Base-by-base conservation (phyloP, 768 basidiomycete species). In the Boletus speciosus region DNA sequence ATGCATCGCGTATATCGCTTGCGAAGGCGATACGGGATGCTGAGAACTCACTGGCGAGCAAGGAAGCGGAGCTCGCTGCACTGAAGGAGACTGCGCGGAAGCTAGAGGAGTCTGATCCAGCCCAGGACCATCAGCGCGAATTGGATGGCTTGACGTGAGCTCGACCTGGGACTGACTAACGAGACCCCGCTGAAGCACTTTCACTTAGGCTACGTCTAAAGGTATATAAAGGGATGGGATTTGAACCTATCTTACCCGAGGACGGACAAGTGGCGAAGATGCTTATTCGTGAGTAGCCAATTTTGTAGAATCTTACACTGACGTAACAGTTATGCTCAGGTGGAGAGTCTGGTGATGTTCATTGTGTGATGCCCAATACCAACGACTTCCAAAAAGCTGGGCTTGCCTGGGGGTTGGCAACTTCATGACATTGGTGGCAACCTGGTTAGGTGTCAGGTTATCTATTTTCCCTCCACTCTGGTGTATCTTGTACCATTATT, bases 11-110 rank as follows among this genome's bases (percentile, higher is more conserved):
- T 32, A 67, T 90, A 43, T 82, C 85, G 15, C 76, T 90, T 15
- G 83, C 78, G 23, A 92, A 92, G 62, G 81, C 85, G 6, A 86
- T 90, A 58, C 84, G 85, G 47, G 88, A 90, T 58, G 76, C 79
- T 2, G 88, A 92, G 70, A 78, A 80, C 38, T 67, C 81, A 43
- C 67, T 87, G 6, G 82, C 82, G 6, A 81, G 79, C 61, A 84
- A 82, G 61, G 87, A 91, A 61, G 84, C 81, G 2, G 87, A 89
- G 63, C 78, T 90, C 0, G 76, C 86, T 7, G 73, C 76, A 5
- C 72, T 92, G 54, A 87, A 86, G 60, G 86, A 86, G 50, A 82
- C 84, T 57, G 78, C 79, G 0, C 76, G 78, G 32, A 70, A 66
- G 39, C 66, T 89, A 55, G 88, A 91, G 64, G 77, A 77, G 39